Base-by-base conservation (phyloP, 2,329 filamentous ascomycete species). In the Conoideocrella luteorostrata region DNA sequence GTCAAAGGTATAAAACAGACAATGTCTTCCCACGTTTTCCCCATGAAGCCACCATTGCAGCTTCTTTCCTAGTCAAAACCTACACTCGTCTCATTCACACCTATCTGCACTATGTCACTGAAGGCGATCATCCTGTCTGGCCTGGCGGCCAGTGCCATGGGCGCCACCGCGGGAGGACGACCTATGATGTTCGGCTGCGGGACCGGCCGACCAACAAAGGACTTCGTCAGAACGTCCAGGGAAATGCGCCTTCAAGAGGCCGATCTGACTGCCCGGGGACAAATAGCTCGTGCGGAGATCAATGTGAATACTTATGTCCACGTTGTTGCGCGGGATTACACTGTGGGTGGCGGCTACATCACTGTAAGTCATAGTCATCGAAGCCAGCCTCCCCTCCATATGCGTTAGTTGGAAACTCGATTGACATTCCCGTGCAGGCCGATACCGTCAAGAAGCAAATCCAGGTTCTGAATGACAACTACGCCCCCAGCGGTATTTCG, bases 401-500 rank as follows among this genome's bases (percentile, higher is more conserved):
- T 12, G 23, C 24, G 6, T 26, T 23, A n/a, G 21, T 22, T 9
- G n/a, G 7, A 18, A 39, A 39, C 13, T 9, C 20, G 7, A 28
- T 9, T 12, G 15, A 39, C 6, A 12, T 17, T 22, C 20, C 3
- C 5, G 3, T 10, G n/a, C 15, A 41, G 39, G n/a, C 29, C 39
- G 7, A 28, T 5, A 41, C 39, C 17, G 17, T 41, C 3, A 13
- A 55, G 37, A 49, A 60, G 43, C 70, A 75, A 56, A 50, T 74
- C 29, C 47, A 56, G 3, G 64, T 67, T 28, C 53, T 75, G 52
- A 74, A 74, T 56, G 34, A 47, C 3, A 65, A 66, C 38, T 75
- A 67, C 47, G 57, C 57, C 24, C 57, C 61, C 0, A 59, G 69
- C 41, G 62, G 65, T 48, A 64, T 74, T 56, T 53, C 52, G 12